Conservation (phyloP, 2,329 filamentous ascomycete genomes). For the Aureobasidium sp. region DNA sequence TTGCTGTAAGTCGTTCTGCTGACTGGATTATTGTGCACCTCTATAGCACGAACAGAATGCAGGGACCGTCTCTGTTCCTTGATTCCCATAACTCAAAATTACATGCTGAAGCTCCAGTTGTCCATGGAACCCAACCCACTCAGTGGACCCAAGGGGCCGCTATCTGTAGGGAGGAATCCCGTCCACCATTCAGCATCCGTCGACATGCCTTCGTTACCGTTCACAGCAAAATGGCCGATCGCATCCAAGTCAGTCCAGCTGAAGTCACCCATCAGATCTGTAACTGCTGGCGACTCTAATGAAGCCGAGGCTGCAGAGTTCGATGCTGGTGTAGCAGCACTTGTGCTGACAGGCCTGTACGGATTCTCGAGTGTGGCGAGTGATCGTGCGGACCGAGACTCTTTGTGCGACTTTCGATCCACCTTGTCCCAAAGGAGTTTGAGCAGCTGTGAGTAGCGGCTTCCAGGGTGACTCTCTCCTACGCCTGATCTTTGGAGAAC, state of each 20-base stretch:
- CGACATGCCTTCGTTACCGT: conserved; percentile 28
- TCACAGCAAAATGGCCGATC: conserved; percentile 41
- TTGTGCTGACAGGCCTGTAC: conserved; percentile 33
- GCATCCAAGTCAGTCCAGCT: conserved; percentile 42
- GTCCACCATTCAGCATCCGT: conserved; percentile 29
- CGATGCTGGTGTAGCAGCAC: conserved; percentile 26
- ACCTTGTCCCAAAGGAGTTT: conserved; percentile 43
- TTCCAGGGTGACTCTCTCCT: conserved; percentile 39
- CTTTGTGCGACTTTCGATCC: conserved; percentile 25
- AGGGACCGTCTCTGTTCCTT: not conserved
- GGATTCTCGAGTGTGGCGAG: conserved; percentile 26
- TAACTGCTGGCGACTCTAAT: conserved; percentile 30
- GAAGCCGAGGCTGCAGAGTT: conserved; percentile 19
- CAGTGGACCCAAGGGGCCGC: conserved; percentile 26
- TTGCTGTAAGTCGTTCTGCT: no score
- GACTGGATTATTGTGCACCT: no score
- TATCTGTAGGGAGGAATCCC: conserved; percentile 30
- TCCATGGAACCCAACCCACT: conserved; percentile 26
- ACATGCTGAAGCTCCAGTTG: conserved; percentile 23
- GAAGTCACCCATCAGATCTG: conserved; percentile 41
- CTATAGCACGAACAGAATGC: not conserved
- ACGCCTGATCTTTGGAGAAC: conserved; percentile 38
- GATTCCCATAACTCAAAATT: not conserved
- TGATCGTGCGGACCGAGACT: conserved; percentile 10
- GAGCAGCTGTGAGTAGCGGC: conserved; percentile 39